Base-by-base conservation (phyloP, 2,329 filamentous ascomycete species). In the Thielaviopsis punctulata region DNA sequence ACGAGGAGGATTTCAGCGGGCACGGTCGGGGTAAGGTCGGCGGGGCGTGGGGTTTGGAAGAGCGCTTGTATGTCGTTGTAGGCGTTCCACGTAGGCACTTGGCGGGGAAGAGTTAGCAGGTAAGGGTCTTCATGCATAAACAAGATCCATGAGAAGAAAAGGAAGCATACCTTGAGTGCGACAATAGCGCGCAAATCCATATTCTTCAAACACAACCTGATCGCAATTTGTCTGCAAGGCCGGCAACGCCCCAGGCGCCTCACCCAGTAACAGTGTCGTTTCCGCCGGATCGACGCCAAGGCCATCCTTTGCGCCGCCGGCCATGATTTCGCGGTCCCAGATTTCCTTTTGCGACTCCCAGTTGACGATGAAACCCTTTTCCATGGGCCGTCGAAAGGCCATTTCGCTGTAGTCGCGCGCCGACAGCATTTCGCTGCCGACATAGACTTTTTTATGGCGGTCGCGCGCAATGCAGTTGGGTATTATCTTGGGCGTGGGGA, bases 201-300 rank as follows among this genome's bases (percentile, higher is more conserved):
- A 98, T 63, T 96, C 89, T 63, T 98, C 92, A 70, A 98, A 96
- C 1, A 96, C 79, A 62, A 98, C 87, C 69, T 98, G 90, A 62
- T 98, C 92, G 59, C 86, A 88, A 63, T 95, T 92, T 39, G 82
- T 78, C 66, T 95, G 88, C 57, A 98, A 68, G 12, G 80, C 79
- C 0, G 83, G 80, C 52, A 94, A 73, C 3, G 82, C 80, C 66
- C 93, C 95, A 3, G 88, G 83, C 45, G 87, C 84, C 65, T 98
- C 92, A 1, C 85, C 80, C 49, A 96, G 73, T 3, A 98, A 68
- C 53, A 98, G 68, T 47, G 87, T 82, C n/a, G 87, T 92, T 52
- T 90, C 82, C 51, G 75, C 70, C 0, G 90, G 86, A 59, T 93
- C 82, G 64, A 84, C 87, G 60, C 72, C 75, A 59, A 80, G 68